Evolutionary conservation across 2,329 filamentous ascomycete genomes (phyloP).

Genomic region (Chrysoporthe deuterocubensis): DNA sequence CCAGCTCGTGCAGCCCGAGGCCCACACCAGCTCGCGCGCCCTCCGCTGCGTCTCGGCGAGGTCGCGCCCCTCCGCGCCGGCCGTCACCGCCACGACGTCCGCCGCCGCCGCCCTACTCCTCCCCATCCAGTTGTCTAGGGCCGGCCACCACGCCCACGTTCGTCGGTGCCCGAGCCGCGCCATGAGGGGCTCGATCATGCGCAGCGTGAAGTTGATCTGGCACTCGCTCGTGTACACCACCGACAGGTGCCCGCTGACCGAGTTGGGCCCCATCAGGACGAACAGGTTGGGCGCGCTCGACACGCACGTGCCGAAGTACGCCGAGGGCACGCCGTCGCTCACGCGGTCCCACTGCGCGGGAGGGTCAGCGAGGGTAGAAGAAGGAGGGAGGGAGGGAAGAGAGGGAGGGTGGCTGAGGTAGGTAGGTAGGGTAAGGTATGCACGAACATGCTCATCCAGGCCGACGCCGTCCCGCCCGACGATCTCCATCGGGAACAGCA

Average conservation of each 20-base stretch:
- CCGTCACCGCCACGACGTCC: not conserved
- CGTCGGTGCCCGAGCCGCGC: not conserved
- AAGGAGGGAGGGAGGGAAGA: too few relatives aligned
- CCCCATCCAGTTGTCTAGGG: too few relatives aligned
- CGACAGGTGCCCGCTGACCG: constrained; percentile 51
- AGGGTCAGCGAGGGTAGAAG: not conserved
- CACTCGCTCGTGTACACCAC: constrained; percentile 57
- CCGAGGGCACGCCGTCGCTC: constrained; percentile 34
- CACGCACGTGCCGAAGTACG: constrained; percentile 38
- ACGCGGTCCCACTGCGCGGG: constrained; percentile 29
- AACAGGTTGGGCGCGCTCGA: constrained; percentile 38
- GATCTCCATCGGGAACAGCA: constrained; percentile 37
- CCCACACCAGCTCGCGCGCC: constrained; percentile 2
- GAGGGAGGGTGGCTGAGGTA: too few relatives aligned
- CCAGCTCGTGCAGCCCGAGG: constrained; percentile 6
- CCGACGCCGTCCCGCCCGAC: constrained; percentile 31
- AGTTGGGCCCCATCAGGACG: constrained; percentile 35
- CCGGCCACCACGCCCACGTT: not conserved
- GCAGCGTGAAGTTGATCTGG: constrained; percentile 49
- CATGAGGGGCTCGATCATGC: constrained; percentile 6
- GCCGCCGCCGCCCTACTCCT: not conserved
- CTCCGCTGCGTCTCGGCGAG: constrained; percentile 1
- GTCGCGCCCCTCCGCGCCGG: constrained; percentile 1
- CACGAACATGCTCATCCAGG: constrained; percentile 32
- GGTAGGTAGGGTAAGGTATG: not conserved